Base-by-base conservation (phyloP, 352 stramenopile species). In the Phytophthora lateralis region DNA sequence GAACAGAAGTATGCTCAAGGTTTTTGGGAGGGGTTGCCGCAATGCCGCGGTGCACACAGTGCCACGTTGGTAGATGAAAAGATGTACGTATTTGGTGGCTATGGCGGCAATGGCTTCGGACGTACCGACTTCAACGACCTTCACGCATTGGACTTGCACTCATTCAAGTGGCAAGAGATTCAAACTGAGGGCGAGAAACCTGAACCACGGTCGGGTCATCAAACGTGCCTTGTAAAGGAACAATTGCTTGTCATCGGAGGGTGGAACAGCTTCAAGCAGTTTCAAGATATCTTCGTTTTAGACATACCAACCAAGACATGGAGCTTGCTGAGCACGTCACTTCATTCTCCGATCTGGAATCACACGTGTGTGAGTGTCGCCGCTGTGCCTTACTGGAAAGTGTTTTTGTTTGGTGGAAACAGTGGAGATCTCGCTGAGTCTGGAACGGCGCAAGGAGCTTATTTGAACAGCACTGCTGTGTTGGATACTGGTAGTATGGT, bases 371-470 rank as follows among this genome's bases (percentile, higher is more conserved):
- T 98, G 10, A 92, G 86, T 37, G 94, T 99, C 8, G 82, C 85
- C 17, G 96, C 97, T 27, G 96, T 99, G n/a, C 97, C 97, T 3
- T 73, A 98, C 72, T 98, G 95, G 95, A 98, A 99, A 67, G 80
- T 99, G 2, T 99, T 99, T 61, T 82, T 98, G 52, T 99, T 99
- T 74, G 97, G 97, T 48, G 97, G 97, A 32, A 98, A 98, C 70
- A 98, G 89, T 41, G 96, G 96, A 10, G 92, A 98, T 65, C 68
- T 98, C 3, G 78, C 85, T 6, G 88, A 97, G 43, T 87, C 91
- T 0, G 75, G 78, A 11, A 93, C 90, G 1, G 88, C 89, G 0
- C 91, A 96, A 74, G 94, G 93, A 11, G 84, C 82, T 18, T 97
- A 96, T 49, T 65, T 92, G 29, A 98, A 97, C 57, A 93, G 89